phyloP scores from a whole-genome alignment of 2,329 filamentous ascomycete genomes.

The Bimuria novae-zelandiae region DNA sequence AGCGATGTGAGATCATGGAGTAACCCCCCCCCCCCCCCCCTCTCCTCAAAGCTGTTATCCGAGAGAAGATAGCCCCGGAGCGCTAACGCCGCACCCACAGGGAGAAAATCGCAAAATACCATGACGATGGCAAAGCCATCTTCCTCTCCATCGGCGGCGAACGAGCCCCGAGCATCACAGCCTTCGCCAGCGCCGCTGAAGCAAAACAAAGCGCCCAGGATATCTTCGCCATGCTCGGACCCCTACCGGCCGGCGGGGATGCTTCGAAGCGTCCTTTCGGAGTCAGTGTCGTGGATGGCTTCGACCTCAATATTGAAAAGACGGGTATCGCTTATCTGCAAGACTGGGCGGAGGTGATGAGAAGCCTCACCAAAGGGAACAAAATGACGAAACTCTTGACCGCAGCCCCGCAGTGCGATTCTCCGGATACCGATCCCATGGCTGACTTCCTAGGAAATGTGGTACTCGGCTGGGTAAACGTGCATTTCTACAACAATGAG shows the following conservation, averaged over 20 bases:
- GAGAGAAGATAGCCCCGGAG: too few relatives aligned
- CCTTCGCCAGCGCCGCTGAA: slow-evolving; percentile 53
- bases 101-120: not conserved
- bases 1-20: not conserved
- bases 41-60: too few relatives aligned
- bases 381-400: not conserved
- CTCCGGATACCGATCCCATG: not conserved
- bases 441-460: not conserved
- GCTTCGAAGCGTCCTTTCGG: slow-evolving; percentile 65
- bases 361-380: not conserved
- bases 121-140: not conserved
- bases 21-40: too few relatives aligned
- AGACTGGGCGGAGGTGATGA: not conserved
- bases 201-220: slow-evolving; percentile 30
- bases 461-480: not conserved
- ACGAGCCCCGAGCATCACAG: slow-evolving; percentile 68
- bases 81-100: too few relatives aligned
- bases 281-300: slow-evolving; percentile 68
- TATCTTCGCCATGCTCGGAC: slow-evolving; percentile 68
- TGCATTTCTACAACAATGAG: slow-evolving; percentile 16
- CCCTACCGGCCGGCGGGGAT: slow-evolving; percentile 64
- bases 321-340: not conserved
- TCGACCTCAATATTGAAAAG: slow-evolving; percentile 74
- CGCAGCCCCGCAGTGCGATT: not conserved
- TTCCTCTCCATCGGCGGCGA: slow-evolving; percentile 58